A percentile compares a stretch with the other conserved stretches of the same genome.
phyloP scores from a whole-genome alignment of 768 basidiomycete genomes.

The Suillus occidentalis region DNA sequence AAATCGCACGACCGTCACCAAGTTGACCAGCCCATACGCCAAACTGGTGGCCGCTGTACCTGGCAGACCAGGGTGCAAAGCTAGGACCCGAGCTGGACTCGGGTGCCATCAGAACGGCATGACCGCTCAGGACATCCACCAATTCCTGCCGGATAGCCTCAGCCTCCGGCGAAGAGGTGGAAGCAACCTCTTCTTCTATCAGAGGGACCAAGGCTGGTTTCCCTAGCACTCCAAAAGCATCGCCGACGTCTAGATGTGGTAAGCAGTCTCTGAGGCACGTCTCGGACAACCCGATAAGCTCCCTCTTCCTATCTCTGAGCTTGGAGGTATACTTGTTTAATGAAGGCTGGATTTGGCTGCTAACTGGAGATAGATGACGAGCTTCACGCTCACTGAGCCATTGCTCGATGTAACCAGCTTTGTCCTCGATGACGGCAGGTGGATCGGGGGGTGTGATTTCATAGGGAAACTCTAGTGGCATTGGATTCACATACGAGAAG shows the following conservation, averaged over 20 bases:
- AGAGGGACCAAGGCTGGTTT: slow-evolving; percentile 47
- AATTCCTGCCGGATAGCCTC: slow-evolving; percentile 63
- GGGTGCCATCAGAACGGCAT: slow-evolving; percentile 62
- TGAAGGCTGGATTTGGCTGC: slow-evolving; percentile 9
- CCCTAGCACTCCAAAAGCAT: slow-evolving; percentile 71
- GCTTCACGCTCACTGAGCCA: slow-evolving; percentile 76
- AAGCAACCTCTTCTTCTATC: slow-evolving; percentile 29
- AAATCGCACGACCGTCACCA: slow-evolving; percentile 95
- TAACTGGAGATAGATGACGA: slow-evolving; percentile 26
- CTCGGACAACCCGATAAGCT: slow-evolving; percentile 73
- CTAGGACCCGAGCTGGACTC: slow-evolving; percentile 25
- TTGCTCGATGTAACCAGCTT: slow-evolving; percentile 66
- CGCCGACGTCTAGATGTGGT: slow-evolving; percentile 85
- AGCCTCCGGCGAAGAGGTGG: slow-evolving; percentile 26
- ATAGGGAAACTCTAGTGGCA: slow-evolving; percentile 84
- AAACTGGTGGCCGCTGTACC: slow-evolving; percentile 92
- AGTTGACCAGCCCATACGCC: slow-evolving; percentile 91
- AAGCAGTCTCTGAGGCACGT: slow-evolving; percentile 71
- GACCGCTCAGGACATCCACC: slow-evolving; percentile 79
- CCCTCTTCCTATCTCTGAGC: slow-evolving; percentile 50
- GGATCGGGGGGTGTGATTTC: slow-evolving; percentile 57
- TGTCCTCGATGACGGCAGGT: slow-evolving; percentile 49
- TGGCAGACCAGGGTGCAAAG: slow-evolving; percentile 72
- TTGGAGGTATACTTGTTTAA: slow-evolving; percentile 51
- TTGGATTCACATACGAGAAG: slow-evolving; percentile 80